A percentile compares a stretch with the other conserved stretches of the same genome.
Evolutionary conservation across 1,284 basidiomycete species (phyloP).

Genomic region (Moniliophthora roreri): DNA sequence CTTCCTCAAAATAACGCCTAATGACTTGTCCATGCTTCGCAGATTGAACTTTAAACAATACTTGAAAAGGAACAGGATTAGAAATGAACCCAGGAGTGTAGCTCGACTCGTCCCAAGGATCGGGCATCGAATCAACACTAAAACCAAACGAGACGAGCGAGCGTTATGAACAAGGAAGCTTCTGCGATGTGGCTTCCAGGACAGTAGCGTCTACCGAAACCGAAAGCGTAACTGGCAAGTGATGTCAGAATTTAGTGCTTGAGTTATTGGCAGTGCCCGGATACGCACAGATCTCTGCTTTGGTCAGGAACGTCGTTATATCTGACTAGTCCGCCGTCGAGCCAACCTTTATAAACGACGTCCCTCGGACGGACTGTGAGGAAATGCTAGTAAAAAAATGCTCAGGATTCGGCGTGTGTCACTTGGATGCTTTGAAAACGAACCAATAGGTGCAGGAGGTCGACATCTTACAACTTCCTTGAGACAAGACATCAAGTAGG

Average conservation of each 20-base stretch:
- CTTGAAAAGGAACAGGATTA: neutral
- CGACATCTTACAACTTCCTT: slow-evolving; percentile 1
- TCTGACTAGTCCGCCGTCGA: neutral
- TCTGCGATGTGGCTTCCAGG: neutral
- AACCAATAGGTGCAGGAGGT: neutral
- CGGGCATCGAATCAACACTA: neutral
- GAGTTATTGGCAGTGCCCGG: neutral
- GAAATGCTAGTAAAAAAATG: slow-evolving; percentile 18
- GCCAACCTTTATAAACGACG: neutral
- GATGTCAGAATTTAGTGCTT: neutral
- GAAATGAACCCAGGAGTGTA: neutral
- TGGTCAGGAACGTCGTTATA: neutral
- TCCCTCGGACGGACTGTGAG: slow-evolving; percentile 30
- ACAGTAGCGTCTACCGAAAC: neutral
- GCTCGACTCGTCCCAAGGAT: neutral
- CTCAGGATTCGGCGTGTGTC: neutral
- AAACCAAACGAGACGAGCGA: neutral
- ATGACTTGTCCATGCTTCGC: neutral
- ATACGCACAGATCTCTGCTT: neutral
- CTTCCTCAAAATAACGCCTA: neutral
- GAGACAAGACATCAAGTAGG: neutral
- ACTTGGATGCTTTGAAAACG: neutral
- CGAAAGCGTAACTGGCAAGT: neutral
- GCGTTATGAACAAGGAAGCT: neutral
- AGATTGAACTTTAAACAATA: neutral